phyloP scores from a whole-genome alignment of 2,329 filamentous ascomycete species.

The Corynespora cassiicola region DNA sequence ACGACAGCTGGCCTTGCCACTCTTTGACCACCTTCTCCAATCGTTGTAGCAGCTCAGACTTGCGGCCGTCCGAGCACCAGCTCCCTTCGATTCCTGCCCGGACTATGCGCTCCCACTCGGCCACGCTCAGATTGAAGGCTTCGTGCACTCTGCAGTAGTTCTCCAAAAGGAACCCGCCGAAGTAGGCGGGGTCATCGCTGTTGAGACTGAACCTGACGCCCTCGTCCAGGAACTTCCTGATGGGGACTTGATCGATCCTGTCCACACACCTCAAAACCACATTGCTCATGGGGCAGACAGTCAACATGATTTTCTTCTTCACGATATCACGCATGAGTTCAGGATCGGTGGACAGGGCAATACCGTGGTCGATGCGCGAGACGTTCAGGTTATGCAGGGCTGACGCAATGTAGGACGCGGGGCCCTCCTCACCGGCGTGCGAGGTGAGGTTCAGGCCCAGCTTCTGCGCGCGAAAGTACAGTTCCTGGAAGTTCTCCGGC shows the following conservation, averaged over 20 bases:
- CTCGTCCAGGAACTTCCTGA: constrained; percentile 67
- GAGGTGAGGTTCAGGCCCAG: constrained; percentile 69
- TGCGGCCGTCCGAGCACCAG: constrained; percentile 71
- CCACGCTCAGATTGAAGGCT: constrained; percentile 66
- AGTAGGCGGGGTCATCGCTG: constrained; percentile 77
- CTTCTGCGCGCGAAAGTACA: constrained; percentile 63
- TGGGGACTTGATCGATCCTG: constrained; percentile 63
- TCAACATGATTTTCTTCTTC: constrained; percentile 65
- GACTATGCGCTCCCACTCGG: constrained; percentile 73
- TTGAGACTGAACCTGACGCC: constrained; percentile 75
- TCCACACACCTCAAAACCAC: constrained; percentile 66
- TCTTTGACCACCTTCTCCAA: too few species aligned
- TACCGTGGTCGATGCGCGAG: constrained; percentile 77
- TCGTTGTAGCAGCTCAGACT: constrained; percentile 65
- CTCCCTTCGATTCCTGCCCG: constrained; percentile 69
- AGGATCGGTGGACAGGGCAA: constrained; percentile 67
- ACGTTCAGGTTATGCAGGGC: constrained; percentile 69
- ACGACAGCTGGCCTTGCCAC: too few species aligned
- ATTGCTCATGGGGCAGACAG: constrained; percentile 77
- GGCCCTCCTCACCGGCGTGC: constrained; percentile 79
- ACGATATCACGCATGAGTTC: constrained; percentile 66
- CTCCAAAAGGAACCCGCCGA: constrained; percentile 76
- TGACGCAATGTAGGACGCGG: constrained; percentile 67
- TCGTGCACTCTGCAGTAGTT: constrained; percentile 81
- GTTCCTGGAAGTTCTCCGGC: constrained; percentile 63